phyloP scores from a whole-genome alignment of 2,329 filamentous ascomycete genomes.

The Clonostachys rosea region DNA sequence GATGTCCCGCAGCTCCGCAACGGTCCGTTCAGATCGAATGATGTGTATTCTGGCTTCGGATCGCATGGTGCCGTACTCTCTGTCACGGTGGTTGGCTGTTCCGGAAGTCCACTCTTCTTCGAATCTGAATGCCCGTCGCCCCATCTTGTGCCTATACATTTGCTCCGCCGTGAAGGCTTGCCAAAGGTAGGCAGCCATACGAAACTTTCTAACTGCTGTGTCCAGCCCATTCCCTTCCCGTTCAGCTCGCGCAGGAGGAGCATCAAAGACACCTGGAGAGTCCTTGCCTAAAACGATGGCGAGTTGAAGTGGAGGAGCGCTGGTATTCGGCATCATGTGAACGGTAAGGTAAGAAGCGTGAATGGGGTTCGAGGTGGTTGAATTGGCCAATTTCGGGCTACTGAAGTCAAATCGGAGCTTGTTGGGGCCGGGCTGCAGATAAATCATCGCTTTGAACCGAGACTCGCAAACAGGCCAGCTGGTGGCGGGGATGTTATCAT shows the following conservation, averaged over 20 bases:
- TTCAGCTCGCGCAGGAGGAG: conserved; percentile 68
- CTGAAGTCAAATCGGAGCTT: conserved; percentile 82
- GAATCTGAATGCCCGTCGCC: conserved; percentile 80
- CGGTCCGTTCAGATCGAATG: conserved; percentile 76
- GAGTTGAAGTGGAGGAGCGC: conserved; percentile 79
- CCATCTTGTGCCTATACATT: conserved; percentile 86
- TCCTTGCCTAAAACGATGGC: conserved; percentile 86
- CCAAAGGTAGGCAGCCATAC: conserved; percentile 95
- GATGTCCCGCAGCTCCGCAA: conserved; percentile 76
- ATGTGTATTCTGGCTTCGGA: conserved; percentile 90
- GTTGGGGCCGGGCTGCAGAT: conserved; percentile 89
- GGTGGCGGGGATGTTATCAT: conserved; percentile 79
- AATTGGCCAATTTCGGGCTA: conserved; percentile 73
- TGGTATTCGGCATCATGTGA: conserved; percentile 78
- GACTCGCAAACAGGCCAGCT: conserved; percentile 86
- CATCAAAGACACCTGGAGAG: conserved; percentile 81
- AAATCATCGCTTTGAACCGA: conserved; percentile 86
- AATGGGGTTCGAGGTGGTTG: conserved; percentile 59
- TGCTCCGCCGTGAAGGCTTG: conserved; percentile 96
- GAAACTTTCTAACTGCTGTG: conserved; percentile 80
- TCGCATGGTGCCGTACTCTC: conserved; percentile 67
- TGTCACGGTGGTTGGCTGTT: conserved; percentile 72
- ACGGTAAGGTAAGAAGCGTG: conserved; percentile 79
- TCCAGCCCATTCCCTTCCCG: conserved; percentile 80
- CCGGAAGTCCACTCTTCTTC: conserved; percentile 94